Base-by-base conservation (phyloP, 2,329 filamentous ascomycete genomes). In the Cordyceps sp. region DNA sequence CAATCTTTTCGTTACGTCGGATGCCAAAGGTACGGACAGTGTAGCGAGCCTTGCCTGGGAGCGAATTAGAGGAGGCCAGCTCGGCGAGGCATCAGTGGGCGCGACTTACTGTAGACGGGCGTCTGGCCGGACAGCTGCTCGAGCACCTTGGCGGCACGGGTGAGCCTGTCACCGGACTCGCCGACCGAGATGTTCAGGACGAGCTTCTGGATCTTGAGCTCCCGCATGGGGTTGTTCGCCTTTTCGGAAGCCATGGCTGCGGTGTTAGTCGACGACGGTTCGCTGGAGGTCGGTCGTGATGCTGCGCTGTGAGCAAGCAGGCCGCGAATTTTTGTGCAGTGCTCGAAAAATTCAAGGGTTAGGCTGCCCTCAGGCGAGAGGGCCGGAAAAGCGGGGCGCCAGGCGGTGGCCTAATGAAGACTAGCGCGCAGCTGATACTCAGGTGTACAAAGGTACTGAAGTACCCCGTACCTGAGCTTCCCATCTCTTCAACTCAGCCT, bases 1-100 rank as follows among this genome's bases (percentile, higher is more conserved):
- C 71, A 58, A 98, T 98, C 82, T 94, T 96, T 66, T 98, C 90
- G 81, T 98, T 98, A 85, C 90, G 88, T 64, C 90, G 88, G 77
- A 98, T 98, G 79, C 90, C 90, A 68, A 98, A 98, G 59, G 88
- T 96, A 72, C 90, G 88, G 76, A 98, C 90, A 52, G 90, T 98
- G 79, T 96, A 98, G 59, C 90, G 84, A 64, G 90, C 90, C 82
- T 98, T 98, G 85, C 81, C 82, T 86, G 55, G 33, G 33, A 35
- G 33, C n/a, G n/a, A n/a, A n/a, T n/a, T n/a, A n/a, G n/a, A n/a
- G n/a, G n/a, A n/a, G n/a, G n/a, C n/a, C n/a, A n/a, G 41, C 14
- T 40, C 40, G 37, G 22, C 23, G 32, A 31, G 36, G 32, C 20
- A 22, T 30, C 22, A 36, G 35, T 37, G 16, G 23, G 10, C 16